Conservation (phyloP, 192 early-diverging fungal genomes). For the Backusella mclennaniae region DNA sequence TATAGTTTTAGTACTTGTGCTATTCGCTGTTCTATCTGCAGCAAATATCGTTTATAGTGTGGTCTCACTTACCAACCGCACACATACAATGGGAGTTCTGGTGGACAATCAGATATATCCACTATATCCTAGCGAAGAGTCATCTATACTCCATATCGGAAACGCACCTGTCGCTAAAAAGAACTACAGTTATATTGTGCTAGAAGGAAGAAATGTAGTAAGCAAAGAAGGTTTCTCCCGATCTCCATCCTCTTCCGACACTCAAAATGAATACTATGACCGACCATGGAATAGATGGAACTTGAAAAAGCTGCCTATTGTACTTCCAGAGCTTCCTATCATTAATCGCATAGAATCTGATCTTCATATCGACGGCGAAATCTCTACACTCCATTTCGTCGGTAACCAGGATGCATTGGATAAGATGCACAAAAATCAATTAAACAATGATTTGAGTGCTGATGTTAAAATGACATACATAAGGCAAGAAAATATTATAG, state of each 20-base stretch:
- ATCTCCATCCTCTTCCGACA: neutral
- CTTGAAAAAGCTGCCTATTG: neutral
- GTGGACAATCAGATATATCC: neutral
- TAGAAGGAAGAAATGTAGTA: neutral
- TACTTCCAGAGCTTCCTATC: neutral
- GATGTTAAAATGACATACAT: neutral
- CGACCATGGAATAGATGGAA: slow-evolving; percentile 1
- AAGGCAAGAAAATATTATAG: neutral
- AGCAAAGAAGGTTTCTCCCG: neutral
- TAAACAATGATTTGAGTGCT: neutral
- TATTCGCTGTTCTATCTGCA: neutral
- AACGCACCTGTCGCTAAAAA: neutral
- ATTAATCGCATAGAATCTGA: neutral
- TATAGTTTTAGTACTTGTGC: neutral
- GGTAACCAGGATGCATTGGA: neutral
- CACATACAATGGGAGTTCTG: neutral
- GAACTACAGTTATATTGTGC: neutral
- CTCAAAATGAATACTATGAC: neutral
- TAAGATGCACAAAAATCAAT: neutral
- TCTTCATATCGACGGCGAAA: neutral
- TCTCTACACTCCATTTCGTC: neutral
- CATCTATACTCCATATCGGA: neutral
- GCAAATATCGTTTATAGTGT: neutral
- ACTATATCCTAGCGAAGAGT: neutral
- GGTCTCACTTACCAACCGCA: neutral